These are phyloP conservation scores for Cercospora nicotianae DNA, from an alignment of 2,329 filamentous ascomycete genomes.

Conservation along the genomic window DNA sequence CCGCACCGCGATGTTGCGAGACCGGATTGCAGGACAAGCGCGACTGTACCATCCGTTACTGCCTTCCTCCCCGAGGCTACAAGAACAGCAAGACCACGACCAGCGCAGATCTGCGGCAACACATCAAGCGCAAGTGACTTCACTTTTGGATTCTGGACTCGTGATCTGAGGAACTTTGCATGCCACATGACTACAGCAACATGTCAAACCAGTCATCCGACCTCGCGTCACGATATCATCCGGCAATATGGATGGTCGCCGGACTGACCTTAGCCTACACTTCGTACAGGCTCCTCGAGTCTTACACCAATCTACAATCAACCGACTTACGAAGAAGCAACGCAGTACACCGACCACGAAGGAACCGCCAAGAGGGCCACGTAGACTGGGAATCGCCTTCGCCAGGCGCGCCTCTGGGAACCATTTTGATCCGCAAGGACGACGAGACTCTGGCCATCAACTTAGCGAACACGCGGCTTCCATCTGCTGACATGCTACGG, in stretches of 20 bases:
- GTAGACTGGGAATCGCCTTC: conserved; percentile 15
- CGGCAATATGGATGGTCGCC: conserved; percentile 58
- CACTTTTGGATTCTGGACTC: neutral
- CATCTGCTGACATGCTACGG: conserved; percentile 13
- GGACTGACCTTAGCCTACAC: conserved; percentile 58
- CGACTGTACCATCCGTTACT: neutral
- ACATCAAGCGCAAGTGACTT: neutral
- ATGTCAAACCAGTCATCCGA: conserved; percentile 26
- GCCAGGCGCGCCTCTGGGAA: conserved; percentile 22
- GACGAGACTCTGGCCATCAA: conserved; percentile 21
- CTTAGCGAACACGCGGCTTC: conserved; percentile 17
- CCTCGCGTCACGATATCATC: conserved; percentile 40
- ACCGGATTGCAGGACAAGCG: neutral
- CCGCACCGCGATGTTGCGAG: neutral
- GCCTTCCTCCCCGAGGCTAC: neutral
- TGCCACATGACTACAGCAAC: conserved; percentile 21
- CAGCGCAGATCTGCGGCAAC: too few relatives aligned
- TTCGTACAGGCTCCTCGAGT: conserved; percentile 58
- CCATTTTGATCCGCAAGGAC: conserved; percentile 14
- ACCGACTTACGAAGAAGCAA: conserved; percentile 27
- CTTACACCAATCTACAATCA: conserved; percentile 13
- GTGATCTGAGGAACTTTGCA: neutral
- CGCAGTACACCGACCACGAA: conserved; percentile 25
- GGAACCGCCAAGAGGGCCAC: conserved; percentile 11
- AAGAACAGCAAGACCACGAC: neutral